Percentiles rank a stretch among this genome's conserved stretches.
Evolutionary conservation across 805 yeast genomes (phyloP).

Genomic region (Millerozyma acaciae): DNA sequence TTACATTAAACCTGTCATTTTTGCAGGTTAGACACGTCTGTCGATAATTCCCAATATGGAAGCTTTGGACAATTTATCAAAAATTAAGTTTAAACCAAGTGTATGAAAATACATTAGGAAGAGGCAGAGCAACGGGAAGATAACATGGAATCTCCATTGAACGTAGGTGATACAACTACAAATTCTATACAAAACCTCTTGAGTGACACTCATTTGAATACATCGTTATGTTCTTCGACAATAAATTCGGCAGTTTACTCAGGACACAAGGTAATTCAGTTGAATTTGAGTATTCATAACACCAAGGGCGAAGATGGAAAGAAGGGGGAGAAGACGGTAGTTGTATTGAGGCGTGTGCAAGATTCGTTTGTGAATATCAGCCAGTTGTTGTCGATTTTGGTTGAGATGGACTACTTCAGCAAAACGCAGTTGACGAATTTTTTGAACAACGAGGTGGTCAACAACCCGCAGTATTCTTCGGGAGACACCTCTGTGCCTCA

Average conservation of each 20-base stretch:
- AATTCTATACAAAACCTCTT: slow-evolving; percentile 34
- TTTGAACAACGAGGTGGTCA: slow-evolving; percentile 29
- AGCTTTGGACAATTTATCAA: slow-evolving; percentile 1
- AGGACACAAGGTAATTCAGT: slow-evolving; percentile 36
- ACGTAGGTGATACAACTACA: slow-evolving; percentile 40
- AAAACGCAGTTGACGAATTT: slow-evolving; percentile 24
- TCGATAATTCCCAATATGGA: slow-evolving; percentile 6
- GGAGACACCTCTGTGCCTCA: slow-evolving; percentile 14
- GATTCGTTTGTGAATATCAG: slow-evolving; percentile 39
- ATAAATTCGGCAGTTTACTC: slow-evolving; percentile 29
- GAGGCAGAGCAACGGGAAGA: slow-evolving; percentile 3
- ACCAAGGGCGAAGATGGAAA: slow-evolving; percentile 1
- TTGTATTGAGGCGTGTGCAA: slow-evolving; percentile 37
- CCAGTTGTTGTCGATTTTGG: slow-evolving; percentile 33
- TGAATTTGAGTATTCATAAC: slow-evolving; percentile 15
- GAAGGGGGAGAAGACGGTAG: slow-evolving; percentile 7
- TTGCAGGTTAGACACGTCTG: slow-evolving; percentile 11
- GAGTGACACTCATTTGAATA: slow-evolving; percentile 31
- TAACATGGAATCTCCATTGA: slow-evolving; percentile 40
- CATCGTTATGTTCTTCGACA: slow-evolving; percentile 13
- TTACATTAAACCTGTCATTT: neutral
- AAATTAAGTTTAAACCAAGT: neutral
- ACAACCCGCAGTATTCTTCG: slow-evolving; percentile 28
- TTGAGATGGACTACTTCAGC: slow-evolving; percentile 24
- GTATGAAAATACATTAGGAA: neutral